Conservation (phyloP, 768 basidiomycete genomes). For the Leccinellum luteum region DNA sequence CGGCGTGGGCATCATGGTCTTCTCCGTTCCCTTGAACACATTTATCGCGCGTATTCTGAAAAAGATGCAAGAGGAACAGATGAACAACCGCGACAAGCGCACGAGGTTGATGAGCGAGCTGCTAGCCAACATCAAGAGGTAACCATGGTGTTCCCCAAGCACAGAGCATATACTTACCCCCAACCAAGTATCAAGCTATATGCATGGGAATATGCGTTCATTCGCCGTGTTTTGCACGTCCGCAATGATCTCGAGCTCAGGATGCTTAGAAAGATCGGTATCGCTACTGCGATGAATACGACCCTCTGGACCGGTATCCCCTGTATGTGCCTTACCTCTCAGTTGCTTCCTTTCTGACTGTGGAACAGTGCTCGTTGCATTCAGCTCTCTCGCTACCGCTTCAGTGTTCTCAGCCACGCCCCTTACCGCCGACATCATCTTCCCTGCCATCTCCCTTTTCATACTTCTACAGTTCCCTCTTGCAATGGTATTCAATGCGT, state of each 20-base stretch:
- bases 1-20: constrained; percentile 85
- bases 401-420: constrained; percentile 60
- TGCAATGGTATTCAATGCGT: constrained; percentile 56
- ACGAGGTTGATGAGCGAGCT: constrained; percentile 91
- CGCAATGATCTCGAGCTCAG: constrained; percentile 80
- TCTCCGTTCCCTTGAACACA: constrained; percentile 76
- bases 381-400: constrained; percentile 78
- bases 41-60: constrained; percentile 68
- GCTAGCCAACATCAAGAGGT: constrained; percentile 89
- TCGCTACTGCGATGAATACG: constrained; percentile 62
- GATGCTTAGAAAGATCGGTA: constrained; percentile 80
- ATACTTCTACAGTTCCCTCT: constrained; percentile 86
- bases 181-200: constrained; percentile 78
- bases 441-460: constrained; percentile 92
- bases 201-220: constrained; percentile 93
- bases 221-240: constrained; percentile 72
- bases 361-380: constrained; percentile 61
- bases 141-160: not conserved
- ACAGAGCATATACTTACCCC: not conserved
- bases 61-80: constrained; percentile 80
- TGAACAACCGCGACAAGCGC: constrained; percentile 88
- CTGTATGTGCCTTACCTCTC: constrained; percentile 25
- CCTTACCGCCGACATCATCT: constrained; percentile 87
- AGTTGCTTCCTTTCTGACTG: not conserved
- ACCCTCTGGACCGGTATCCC: constrained; percentile 71